Evolutionary conservation across 176 grass and related monocot species (phyloP).

Genomic region (Tillandsia leiboldiana): DNA sequence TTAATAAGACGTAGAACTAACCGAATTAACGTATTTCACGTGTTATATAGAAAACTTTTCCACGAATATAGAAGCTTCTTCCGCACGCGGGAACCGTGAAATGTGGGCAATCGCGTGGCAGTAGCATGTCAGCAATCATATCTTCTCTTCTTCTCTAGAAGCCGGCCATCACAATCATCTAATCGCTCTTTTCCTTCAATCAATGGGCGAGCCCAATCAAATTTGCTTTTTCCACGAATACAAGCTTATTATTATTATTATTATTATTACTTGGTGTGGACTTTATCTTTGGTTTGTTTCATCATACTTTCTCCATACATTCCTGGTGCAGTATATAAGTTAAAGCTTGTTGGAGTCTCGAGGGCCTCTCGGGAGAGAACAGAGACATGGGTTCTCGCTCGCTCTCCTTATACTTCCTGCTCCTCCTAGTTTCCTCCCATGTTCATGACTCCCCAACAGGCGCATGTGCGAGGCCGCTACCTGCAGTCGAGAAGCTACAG

Average conservation of each 20-base stretch:
- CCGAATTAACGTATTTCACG: too few species aligned
- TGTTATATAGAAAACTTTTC: too few species aligned
- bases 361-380: background rate
- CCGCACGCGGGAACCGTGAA: background rate
- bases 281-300: too few species aligned
- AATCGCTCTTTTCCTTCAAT: too few species aligned
- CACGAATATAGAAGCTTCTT: background rate
- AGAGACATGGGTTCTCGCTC: background rate
- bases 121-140: background rate
- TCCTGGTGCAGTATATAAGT: background rate
- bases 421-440: conserved; percentile 7
- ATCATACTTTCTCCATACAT: too few species aligned
- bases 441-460: background rate
- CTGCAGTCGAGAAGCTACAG: background rate
- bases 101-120: background rate
- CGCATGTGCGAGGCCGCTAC: conserved; percentile 3
- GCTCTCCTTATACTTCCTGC: background rate
- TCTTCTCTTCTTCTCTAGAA: too few species aligned
- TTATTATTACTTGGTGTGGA: too few species aligned
- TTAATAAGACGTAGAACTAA: too few species aligned
- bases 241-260: too few species aligned
- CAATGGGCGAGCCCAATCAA: too few species aligned
- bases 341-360: background rate
- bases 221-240: too few species aligned
- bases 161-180: too few species aligned